Conservation (phyloP, 768 basidiomycete genomes). For the Podaxis carcinomalis region DNA sequence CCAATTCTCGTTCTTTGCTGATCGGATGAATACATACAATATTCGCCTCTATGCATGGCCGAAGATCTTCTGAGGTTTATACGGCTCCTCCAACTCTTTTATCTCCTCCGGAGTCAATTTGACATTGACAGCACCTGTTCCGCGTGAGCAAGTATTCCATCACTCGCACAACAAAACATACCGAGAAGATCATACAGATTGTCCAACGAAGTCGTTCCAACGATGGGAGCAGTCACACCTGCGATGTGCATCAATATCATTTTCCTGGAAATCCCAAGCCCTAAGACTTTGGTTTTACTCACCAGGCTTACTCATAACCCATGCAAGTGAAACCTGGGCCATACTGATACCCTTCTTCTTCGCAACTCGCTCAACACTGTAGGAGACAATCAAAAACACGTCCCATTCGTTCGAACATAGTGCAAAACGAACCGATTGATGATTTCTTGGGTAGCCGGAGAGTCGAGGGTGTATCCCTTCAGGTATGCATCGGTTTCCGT, state of each 20-base stretch:
- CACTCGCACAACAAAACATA: conserved; percentile 14
- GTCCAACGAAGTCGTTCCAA: conserved; percentile 45
- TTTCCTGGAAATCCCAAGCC: no score
- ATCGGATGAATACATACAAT: no score
- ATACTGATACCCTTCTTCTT: conserved; percentile 48
- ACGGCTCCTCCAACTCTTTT: conserved; percentile 21
- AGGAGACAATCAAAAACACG: not conserved
- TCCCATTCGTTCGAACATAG: not conserved
- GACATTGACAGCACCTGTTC: conserved; percentile 19
- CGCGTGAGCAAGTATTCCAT: not conserved
- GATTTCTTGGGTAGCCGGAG: conserved; percentile 28
- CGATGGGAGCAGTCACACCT: conserved; percentile 52
- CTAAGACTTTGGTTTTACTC: not conserved
- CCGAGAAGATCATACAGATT: conserved; percentile 51
- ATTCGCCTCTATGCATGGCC: not conserved
- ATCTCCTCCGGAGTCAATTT: conserved; percentile 24
- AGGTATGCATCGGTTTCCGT: conserved; percentile 28
- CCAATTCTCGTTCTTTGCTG: no score
- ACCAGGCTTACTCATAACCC: conserved; percentile 42
- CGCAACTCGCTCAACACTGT: conserved; percentile 50
- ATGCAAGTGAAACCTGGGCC: conserved; percentile 52
- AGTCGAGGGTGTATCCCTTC: conserved; percentile 17
- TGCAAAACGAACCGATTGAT: conserved; percentile 26
- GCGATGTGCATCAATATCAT: not conserved
- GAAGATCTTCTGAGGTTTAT: conserved; percentile 14